Conservation (phyloP, 2,329 filamentous ascomycete species). For the Nannizziopsis barbatae region DNA sequence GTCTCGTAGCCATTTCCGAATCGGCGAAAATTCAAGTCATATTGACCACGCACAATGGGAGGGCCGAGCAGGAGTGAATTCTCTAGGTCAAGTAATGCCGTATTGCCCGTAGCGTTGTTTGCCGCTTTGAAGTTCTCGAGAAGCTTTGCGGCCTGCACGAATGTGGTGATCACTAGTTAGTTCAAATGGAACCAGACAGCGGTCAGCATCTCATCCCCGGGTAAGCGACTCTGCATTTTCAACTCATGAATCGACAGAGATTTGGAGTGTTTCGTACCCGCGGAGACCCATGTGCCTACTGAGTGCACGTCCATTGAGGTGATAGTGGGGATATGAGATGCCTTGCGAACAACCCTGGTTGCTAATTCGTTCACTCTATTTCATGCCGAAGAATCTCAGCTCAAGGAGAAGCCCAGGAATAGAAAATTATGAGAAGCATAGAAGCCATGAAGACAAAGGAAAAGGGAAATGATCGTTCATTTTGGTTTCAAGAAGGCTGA, state of each 20-base stretch:
- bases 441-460: not conserved
- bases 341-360: not conserved
- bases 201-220: not conserved
- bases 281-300: constrained; percentile 12
- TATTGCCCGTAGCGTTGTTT: not conserved
- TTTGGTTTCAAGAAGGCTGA: no score
- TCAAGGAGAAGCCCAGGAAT: not conserved
- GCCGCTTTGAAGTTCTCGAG: constrained; percentile 13
- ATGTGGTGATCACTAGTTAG: constrained; percentile 12
- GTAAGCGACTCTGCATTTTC: not conserved
- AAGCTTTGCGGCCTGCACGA: constrained; percentile 12
- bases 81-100: constrained; percentile 20
- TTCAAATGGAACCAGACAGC: not conserved
- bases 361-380: not conserved
- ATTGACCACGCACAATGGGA: constrained; percentile 28
- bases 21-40: constrained; percentile 25
- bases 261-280: constrained; percentile 6
- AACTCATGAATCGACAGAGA: not conserved
- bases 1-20: constrained; percentile 27
- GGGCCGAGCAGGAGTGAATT: constrained; percentile 28
- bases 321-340: no score
- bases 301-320: constrained; percentile 12
- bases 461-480: not conserved
- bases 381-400: not conserved
- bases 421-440: not conserved